phyloP scores from a whole-genome alignment of 208 protist genomes.

The Crithidia bombi region DNA sequence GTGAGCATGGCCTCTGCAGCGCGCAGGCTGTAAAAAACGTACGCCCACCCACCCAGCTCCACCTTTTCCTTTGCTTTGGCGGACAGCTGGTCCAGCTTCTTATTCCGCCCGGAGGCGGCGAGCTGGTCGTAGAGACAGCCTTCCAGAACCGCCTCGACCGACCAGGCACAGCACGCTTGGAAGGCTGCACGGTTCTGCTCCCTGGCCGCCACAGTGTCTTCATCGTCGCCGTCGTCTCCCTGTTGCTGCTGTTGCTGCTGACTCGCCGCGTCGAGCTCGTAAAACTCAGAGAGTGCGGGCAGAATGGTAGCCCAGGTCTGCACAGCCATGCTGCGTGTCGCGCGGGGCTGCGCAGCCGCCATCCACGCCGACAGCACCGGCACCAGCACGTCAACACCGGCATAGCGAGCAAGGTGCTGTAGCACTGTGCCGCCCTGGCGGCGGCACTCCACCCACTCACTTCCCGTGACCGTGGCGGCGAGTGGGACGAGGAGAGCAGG shows the following conservation, averaged over 20 bases:
- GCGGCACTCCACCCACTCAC: conserved; percentile 68
- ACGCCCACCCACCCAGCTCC: conserved; percentile 73
- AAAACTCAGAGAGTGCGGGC: conserved; percentile 40
- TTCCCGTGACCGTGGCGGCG: conserved; percentile 59
- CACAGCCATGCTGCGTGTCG: conserved; percentile 60
- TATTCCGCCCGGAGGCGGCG: conserved; percentile 32
- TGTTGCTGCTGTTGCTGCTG: conserved; percentile 5
- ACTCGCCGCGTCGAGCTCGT: conserved; percentile 22
- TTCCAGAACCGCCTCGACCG: conserved; percentile 53
- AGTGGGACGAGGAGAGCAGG: conserved; percentile 77
- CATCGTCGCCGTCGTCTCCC: conserved; percentile 19
- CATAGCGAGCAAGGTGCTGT: conserved; percentile 62
- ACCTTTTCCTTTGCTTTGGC: conserved; percentile 56
- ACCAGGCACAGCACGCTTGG: conserved; percentile 66
- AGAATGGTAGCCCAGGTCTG: conserved; percentile 80
- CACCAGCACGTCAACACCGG: conserved; percentile 77
- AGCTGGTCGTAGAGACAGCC: conserved; percentile 75
- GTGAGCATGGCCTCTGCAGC: conserved; percentile 65
- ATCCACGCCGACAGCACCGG: conserved; percentile 76
- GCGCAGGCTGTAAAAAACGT: conserved; percentile 84
- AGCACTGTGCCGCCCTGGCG: conserved; percentile 63
- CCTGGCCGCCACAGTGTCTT: conserved; percentile 10
- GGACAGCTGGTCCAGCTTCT: conserved; percentile 32
- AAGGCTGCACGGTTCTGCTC: conserved; percentile 47
- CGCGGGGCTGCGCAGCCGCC: conserved; percentile 40